Percentiles rank a stretch among this genome's conserved stretches.
Evolutionary conservation across 1,284 basidiomycete genomes (phyloP).

Genomic region (Polyporus tsugae): DNA sequence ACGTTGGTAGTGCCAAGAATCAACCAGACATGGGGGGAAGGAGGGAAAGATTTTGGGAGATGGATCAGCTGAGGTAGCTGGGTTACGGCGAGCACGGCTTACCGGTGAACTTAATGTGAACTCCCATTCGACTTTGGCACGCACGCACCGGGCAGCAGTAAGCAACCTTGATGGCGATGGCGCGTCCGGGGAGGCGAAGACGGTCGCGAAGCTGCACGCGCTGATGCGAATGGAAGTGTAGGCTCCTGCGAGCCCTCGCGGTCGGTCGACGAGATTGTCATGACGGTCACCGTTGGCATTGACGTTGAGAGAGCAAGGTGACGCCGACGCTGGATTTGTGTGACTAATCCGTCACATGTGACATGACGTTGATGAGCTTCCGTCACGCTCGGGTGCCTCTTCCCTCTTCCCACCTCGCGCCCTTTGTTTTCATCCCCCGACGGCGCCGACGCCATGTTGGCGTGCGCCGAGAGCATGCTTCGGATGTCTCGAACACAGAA

Average conservation of each 20-base stretch:
- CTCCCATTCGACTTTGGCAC: conserved; percentile 8
- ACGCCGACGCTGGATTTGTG: no score
- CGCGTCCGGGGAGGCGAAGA: conserved; percentile 14
- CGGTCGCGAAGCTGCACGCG: conserved; percentile 24
- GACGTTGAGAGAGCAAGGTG: no score
- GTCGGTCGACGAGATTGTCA: no score
- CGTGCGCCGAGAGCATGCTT: conserved; percentile 80
- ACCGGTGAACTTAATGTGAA: conserved; percentile 6
- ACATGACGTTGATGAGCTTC: no score
- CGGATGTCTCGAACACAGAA: conserved; percentile 85
- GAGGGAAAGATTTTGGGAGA: no score
- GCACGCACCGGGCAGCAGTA: neutral
- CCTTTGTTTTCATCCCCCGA: conserved; percentile 43
- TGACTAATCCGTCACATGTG: no score
- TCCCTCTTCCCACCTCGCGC: conserved; percentile 16
- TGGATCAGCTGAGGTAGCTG: neutral
- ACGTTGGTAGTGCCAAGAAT: no score
- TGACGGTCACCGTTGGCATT: no score
- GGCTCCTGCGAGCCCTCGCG: no score
- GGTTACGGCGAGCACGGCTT: neutral
- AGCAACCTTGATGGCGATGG: conserved; percentile 27
- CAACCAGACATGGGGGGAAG: no score
- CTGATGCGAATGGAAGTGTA: conserved; percentile 19
- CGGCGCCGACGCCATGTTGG: conserved; percentile 57
- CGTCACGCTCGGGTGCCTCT: no score